Conservation (phyloP, 805 yeast species). For the Saccharomycopsis selenospora region DNA sequence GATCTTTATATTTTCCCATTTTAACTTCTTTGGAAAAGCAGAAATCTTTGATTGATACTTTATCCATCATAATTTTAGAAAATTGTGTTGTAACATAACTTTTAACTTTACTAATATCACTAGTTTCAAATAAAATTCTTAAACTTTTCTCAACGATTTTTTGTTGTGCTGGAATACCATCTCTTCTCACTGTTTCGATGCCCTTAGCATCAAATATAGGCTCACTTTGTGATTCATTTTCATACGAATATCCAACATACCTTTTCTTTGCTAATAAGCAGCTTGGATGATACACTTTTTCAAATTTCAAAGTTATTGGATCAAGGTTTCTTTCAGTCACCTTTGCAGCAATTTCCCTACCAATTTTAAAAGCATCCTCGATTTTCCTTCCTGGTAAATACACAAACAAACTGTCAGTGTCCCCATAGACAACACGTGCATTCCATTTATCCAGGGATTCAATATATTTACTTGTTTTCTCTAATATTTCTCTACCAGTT, state of each 20-base stretch:
- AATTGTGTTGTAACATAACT: conserved; percentile 60
- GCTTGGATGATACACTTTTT: conserved; percentile 87
- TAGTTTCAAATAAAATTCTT: conserved; percentile 60
- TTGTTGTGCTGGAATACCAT: conserved; percentile 90
- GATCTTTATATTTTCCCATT: conserved; percentile 74
- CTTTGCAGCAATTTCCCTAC: conserved; percentile 56
- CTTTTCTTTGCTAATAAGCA: conserved; percentile 79
- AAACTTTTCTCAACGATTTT: conserved; percentile 68
- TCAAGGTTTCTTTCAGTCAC: conserved; percentile 66
- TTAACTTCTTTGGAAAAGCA: conserved; percentile 89
- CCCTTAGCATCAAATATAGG: conserved; percentile 94
- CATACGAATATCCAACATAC: conserved; percentile 83
- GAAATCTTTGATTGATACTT: conserved; percentile 69
- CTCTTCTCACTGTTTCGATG: conserved; percentile 88
- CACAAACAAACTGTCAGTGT: conserved; percentile 90
- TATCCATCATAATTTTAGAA: conserved; percentile 51
- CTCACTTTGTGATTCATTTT: conserved; percentile 40
- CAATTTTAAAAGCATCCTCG: conserved; percentile 71
- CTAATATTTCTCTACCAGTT: conserved; percentile 79
- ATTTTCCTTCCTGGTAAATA: conserved; percentile 77
- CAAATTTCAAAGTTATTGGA: conserved; percentile 81
- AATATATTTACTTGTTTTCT: conserved; percentile 60
- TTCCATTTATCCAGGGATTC: conserved; percentile 59
- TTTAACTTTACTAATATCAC: conserved; percentile 66
- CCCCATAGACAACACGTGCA: conserved; percentile 94